Evolutionary conservation across 2,329 filamentous ascomycete genomes (phyloP), one percentile per base, ranked within the genome.

Genomic region (Ophiosphaerella narmari): DNA sequence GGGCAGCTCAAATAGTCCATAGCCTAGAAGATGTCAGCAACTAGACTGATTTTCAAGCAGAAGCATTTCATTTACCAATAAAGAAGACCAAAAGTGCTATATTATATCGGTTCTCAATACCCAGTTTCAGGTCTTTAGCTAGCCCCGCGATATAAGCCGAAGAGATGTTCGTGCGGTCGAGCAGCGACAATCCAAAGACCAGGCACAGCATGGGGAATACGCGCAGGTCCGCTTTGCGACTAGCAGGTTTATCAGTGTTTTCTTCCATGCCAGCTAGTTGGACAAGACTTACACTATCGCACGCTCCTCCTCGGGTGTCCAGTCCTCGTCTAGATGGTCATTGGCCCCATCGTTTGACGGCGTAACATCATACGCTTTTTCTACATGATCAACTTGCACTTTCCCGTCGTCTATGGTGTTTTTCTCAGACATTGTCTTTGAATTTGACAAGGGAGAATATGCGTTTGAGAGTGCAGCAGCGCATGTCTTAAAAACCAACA

Each of bases 141-240:
- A 65, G 51, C 13, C 60, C 62, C 7, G 62, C 60, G 31, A 66
- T 63, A 33, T 63, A 64, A 16, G 61, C 62, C 24, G 59, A 23
- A 4, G 59, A 63, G 14, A 66, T 62, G 18, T 64, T 66, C 1
- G 59, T 62, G 7, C 61, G 49, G 23, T 66, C 61, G 8, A 64
- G 48, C 1, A 65, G 55, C n/a, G 61, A 65, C 4, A 70, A 49
- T 3, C 62, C 60, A 37, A 70, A 70, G 14, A 71, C 61, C 14
- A 69, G 51, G 43, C 67, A 70, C 14, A 72, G 55, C 62, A 72
- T 72, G 4, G 68, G 67, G 23, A 71, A 67, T 4, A 71, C 63
- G 9, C 60, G 59, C 39, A 51, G 60, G 39, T 72, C 68, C 12
- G 65, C 63, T 54, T 70, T 71, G 18, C 57, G 57, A 12, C 63